These are phyloP conservation scores for Gossypium schwendimanii DNA, from an alignment of 441 rosid species.

Conservation along the genomic window DNA sequence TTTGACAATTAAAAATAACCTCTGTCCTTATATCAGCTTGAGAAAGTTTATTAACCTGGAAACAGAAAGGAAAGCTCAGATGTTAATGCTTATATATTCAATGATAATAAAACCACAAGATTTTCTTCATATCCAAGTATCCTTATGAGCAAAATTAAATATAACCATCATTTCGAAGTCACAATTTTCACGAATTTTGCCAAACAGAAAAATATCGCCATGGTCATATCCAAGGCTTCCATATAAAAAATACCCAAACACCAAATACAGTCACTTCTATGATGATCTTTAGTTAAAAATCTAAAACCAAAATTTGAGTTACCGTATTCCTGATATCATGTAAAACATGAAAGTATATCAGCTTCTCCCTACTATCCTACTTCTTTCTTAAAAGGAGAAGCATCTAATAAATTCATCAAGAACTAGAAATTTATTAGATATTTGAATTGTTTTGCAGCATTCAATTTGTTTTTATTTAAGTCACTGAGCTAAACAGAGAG, in stretches of 20 bases:
- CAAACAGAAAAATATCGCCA: not conserved
- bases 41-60: constrained; percentile 84
- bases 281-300: not conserved
- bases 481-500: constrained; percentile 2
- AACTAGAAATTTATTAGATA: not conserved
- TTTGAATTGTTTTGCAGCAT: constrained; percentile 1
- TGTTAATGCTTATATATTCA: not conserved
- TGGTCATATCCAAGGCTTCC: not conserved
- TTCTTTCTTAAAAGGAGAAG: not conserved
- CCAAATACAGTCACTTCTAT: not conserved
- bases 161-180: constrained; percentile 6
- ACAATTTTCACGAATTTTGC: not conserved
- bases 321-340: not conserved
- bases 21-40: constrained; percentile 63
- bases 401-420: not conserved
- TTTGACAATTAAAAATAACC: constrained; percentile 93
- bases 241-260: not conserved
- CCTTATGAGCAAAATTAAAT: not conserved
- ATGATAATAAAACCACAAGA: not conserved
- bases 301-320: not conserved
- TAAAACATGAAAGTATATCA: not conserved
- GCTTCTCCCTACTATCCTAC: not conserved
- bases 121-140: constrained; percentile 2
- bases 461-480: not conserved
- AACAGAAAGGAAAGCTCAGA: constrained; percentile 4